These are phyloP conservation scores for Colletotrichum sp. DNA, from an alignment of 2,329 filamentous ascomycete genomes.

Conservation along the genomic window DNA sequence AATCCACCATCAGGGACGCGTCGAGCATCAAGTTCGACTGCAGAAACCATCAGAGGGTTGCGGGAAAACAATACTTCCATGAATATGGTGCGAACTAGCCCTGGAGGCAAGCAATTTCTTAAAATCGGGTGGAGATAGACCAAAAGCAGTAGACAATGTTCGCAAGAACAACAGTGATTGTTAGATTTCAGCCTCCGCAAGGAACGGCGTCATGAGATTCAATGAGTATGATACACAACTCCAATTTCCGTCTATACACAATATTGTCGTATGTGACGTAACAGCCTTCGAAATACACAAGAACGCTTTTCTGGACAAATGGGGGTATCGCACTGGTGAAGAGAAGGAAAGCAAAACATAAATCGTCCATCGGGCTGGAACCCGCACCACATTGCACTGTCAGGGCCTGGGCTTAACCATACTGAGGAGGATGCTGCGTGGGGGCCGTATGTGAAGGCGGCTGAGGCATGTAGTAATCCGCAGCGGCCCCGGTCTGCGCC, in stretches of 20 bases:
- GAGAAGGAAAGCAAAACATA: background rate
- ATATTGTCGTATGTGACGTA: background rate
- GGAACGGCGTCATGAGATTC: background rate
- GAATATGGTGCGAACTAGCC: background rate
- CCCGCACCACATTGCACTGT: background rate
- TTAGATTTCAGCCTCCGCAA: background rate
- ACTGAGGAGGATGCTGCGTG: constrained; percentile 9
- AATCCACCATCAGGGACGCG: background rate
- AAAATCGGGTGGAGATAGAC: background rate
- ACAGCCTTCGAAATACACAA: background rate
- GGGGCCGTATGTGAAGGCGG: constrained; percentile 9
- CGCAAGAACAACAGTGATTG: background rate
- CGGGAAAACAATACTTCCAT: background rate
- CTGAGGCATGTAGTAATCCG: constrained; percentile 10
- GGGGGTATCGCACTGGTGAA: background rate
- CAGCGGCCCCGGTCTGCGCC: background rate
- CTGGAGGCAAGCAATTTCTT: background rate
- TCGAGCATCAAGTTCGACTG: background rate
- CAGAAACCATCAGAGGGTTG: background rate
- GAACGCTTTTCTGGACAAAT: background rate
- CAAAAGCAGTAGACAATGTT: background rate
- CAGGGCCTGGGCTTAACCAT: background rate
- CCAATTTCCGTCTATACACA: background rate
- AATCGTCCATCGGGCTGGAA: background rate
- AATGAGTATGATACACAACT: background rate